Percentiles rank a stretch among this genome's conserved stretches.
Evolutionary conservation across 352 stramenopile genomes (phyloP).

Genomic region (Globisporangium camurandrum): DNA sequence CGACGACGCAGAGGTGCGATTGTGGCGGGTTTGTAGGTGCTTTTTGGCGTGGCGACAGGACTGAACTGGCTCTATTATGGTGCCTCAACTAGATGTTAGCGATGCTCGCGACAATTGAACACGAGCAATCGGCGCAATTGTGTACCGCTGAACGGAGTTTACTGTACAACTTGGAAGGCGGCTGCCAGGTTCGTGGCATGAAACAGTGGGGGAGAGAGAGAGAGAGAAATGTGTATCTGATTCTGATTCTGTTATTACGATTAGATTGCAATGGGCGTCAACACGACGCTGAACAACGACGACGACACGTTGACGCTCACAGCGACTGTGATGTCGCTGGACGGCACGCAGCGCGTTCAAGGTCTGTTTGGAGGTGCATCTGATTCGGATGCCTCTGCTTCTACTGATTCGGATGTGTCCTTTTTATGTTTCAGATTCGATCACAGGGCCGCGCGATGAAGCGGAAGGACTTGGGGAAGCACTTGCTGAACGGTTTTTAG

Average conservation of each 20-base stretch:
- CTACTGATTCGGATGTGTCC: background rate
- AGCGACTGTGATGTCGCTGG: slow-evolving; percentile 60
- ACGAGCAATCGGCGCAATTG: slow-evolving; percentile 68
- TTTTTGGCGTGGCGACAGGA: background rate
- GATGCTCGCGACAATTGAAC: slow-evolving; percentile 71
- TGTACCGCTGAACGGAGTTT: slow-evolving; percentile 81
- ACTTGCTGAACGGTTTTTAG: slow-evolving; percentile 54
- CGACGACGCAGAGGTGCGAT: slow-evolving; percentile 26
- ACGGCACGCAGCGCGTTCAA: slow-evolving; percentile 49
- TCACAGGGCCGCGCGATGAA: slow-evolving; percentile 47
- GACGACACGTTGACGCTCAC: slow-evolving; percentile 58
- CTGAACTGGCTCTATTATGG: no score
- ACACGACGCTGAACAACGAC: slow-evolving; percentile 55
- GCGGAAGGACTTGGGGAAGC: slow-evolving; percentile 56
- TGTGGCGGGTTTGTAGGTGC: background rate
- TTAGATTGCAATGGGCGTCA: slow-evolving; percentile 79
- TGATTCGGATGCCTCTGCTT: background rate
- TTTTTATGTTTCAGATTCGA: slow-evolving; percentile 15
- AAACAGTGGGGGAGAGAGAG: no score
- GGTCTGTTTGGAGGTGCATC: slow-evolving; percentile 27
- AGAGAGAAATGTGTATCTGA: no score
- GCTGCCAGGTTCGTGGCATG: slow-evolving; percentile 87
- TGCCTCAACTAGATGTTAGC: slow-evolving; percentile 71
- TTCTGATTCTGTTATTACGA: background rate
- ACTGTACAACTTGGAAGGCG: slow-evolving; percentile 74